These are phyloP conservation scores for Chamaenerion angustifolium DNA, from an alignment of 345 rosid genomes.

Conservation along the genomic window DNA sequence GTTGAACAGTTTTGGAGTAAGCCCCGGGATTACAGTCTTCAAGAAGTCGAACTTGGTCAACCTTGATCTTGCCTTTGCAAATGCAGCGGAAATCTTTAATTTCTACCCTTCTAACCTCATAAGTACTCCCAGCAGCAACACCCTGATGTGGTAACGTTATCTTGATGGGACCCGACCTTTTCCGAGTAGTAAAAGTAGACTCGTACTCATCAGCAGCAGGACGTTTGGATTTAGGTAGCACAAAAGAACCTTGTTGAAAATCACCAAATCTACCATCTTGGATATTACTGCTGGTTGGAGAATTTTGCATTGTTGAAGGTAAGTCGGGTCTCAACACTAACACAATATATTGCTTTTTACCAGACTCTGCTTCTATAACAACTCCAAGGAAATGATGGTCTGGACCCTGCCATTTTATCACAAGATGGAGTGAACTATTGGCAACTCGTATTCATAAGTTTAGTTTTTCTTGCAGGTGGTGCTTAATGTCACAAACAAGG, in stretches of 20 bases:
- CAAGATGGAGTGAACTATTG: not conserved
- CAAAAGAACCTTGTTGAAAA: constrained; percentile 37
- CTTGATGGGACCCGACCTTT: constrained; percentile 50
- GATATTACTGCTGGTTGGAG: constrained; percentile 21
- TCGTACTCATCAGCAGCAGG: constrained; percentile 45
- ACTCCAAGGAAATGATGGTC: constrained; percentile 89
- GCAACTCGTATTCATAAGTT: too few relatives aligned
- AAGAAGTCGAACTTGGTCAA: constrained; percentile 58
- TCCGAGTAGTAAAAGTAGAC: constrained; percentile 35
- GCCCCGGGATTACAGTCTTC: constrained; percentile 48
- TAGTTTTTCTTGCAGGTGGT: too few relatives aligned
- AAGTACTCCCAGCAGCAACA: constrained; percentile 65
- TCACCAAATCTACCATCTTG: constrained; percentile 40
- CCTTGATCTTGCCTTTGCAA: constrained; percentile 39
- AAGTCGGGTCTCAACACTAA: constrained; percentile 66
- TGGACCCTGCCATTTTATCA: constrained; percentile 34
- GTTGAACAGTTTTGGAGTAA: constrained; percentile 81
- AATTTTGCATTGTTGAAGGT: constrained; percentile 29
- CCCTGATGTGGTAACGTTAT: constrained; percentile 56
- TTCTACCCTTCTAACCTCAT: constrained; percentile 71
- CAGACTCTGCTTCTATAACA: constrained; percentile 42
- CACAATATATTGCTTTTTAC: constrained; percentile 47
- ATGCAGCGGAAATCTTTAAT: constrained; percentile 50
- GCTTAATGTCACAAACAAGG: too few relatives aligned
- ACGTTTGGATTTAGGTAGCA: constrained; percentile 72